phyloP scores from a whole-genome alignment of 2,329 filamentous ascomycete genomes.

The Zymoseptoria passerinii region DNA sequence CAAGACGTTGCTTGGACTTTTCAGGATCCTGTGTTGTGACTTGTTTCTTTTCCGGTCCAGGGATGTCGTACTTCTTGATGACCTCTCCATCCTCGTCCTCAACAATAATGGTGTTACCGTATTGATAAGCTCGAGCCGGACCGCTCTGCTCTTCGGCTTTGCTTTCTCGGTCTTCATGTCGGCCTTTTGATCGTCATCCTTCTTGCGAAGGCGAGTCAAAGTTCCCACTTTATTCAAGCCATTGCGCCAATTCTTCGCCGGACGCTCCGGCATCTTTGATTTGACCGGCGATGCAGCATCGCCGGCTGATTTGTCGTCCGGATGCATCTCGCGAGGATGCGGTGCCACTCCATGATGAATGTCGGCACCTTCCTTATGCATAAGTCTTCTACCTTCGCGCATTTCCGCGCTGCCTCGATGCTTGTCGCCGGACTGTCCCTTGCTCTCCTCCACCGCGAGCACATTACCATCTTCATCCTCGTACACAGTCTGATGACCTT shows the following conservation, averaged over 20 bases:
- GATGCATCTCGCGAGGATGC: slow-evolving; percentile 29
- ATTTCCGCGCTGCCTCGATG: slow-evolving; percentile 55
- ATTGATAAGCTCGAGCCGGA: slow-evolving; percentile 76
- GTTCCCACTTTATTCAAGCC: slow-evolving; percentile 36
- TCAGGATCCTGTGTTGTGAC: slow-evolving; percentile 12
- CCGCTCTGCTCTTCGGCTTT: slow-evolving; percentile 52
- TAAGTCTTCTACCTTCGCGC: slow-evolving; percentile 43
- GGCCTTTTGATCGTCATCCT: slow-evolving; percentile 24
- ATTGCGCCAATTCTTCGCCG: slow-evolving; percentile 33
- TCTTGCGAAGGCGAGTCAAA: slow-evolving; percentile 35
- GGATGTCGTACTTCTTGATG: slow-evolving; percentile 73
- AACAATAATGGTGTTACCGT: slow-evolving; percentile 82
- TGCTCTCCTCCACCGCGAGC: slow-evolving; percentile 53
- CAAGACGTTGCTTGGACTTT: slow-evolving; percentile 37
- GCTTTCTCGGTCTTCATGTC: slow-evolving; percentile 30
- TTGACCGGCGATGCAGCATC: slow-evolving; percentile 56
- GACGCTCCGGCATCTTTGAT: slow-evolving; percentile 47
- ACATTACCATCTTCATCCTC: slow-evolving; percentile 87
- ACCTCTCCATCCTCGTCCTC: slow-evolving; percentile 83
- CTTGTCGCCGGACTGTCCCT: slow-evolving; percentile 37
- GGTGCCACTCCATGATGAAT: slow-evolving; percentile 36
- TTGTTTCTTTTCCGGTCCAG: slow-evolving; percentile 40
- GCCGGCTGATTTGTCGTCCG: slow-evolving; percentile 59
- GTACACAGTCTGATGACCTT: slow-evolving; percentile 69
- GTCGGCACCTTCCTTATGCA: slow-evolving; percentile 42